A percentile compares a stretch with the other conserved stretches of the same genome.
Conservation (phyloP, 345 rosid genomes). For the Lepidium didymum region DNA sequence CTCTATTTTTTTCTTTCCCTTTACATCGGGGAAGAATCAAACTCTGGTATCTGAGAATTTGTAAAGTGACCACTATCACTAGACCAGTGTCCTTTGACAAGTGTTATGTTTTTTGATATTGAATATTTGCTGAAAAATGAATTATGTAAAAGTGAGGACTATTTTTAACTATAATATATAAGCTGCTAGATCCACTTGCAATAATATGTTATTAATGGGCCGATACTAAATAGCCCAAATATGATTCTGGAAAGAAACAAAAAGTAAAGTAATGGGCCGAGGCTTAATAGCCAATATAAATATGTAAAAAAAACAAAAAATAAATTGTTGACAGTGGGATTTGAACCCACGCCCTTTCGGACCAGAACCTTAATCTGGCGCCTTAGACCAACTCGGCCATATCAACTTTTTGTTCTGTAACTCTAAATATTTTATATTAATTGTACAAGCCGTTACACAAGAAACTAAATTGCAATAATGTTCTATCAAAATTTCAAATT, state of each 20-base stretch:
- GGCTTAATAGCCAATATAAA: neutral
- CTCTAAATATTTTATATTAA: too few relatives aligned
- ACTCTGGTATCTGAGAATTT: too few relatives aligned
- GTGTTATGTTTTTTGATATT: neutral
- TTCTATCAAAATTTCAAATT: neutral
- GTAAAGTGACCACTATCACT: too few relatives aligned
- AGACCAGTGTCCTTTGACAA: too few relatives aligned
- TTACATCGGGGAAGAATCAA: too few relatives aligned
- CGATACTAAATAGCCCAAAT: neutral
- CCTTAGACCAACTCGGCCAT: constrained; percentile 96
- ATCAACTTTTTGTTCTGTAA: constrained; percentile 36
- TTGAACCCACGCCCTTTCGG: constrained; percentile 99
- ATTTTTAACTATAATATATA: too few relatives aligned
- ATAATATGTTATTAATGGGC: neutral
- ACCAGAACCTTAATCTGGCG: constrained; percentile 99
- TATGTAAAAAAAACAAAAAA: neutral
- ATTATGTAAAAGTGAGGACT: neutral
- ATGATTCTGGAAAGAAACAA: neutral
- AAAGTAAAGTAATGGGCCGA: neutral
- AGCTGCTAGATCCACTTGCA: neutral
- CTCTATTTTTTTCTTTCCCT: too few relatives aligned
- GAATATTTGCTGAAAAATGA: neutral
- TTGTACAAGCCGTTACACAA: too few relatives aligned
- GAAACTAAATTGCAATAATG: too few relatives aligned
- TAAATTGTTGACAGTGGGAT: constrained; percentile 64